These are phyloP conservation scores for Penicillium capsulatum DNA, from an alignment of 2,329 filamentous ascomycete species.

Conservation along the genomic window DNA sequence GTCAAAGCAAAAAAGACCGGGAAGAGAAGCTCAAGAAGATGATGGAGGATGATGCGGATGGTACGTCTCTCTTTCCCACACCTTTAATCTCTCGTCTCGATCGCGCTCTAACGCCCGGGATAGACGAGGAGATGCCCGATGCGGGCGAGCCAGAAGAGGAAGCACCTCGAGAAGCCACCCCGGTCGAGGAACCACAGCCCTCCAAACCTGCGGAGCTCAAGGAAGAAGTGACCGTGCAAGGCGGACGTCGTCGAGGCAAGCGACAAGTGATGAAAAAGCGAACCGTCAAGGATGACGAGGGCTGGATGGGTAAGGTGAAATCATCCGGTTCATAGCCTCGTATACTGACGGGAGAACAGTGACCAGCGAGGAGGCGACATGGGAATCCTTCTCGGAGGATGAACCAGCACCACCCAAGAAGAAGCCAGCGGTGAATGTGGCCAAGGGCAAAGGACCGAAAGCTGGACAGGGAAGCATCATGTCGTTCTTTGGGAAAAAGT, in stretches of 20 bases:
- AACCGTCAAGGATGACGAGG: conserved; percentile 80
- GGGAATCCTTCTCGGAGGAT: conserved; percentile 93
- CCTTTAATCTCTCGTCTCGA: conserved; percentile 28
- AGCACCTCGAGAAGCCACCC: conserved; percentile 35
- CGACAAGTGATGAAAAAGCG: conserved; percentile 83
- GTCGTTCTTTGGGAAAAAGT: conserved; percentile 87
- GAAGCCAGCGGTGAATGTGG: conserved; percentile 40
- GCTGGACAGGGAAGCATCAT: conserved; percentile 72
- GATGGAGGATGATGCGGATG: conserved; percentile 61
- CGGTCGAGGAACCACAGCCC: conserved; percentile 32
- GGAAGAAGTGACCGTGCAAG: conserved; percentile 51
- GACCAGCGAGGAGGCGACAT: conserved; percentile 75
- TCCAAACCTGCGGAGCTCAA: conserved; percentile 48
- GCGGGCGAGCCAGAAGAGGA: conserved; percentile 37
- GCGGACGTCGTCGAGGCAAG: conserved; percentile 68
- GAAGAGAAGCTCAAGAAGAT: conserved; percentile 65
- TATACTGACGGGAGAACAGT: conserved; percentile 52
- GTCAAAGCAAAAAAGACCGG: conserved; percentile 56
- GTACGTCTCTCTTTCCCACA: conserved; percentile 36
- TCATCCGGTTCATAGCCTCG: not conserved
- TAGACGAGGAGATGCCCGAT: conserved; percentile 58
- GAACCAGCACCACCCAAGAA: conserved; percentile 56
- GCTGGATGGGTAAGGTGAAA: conserved; percentile 69
- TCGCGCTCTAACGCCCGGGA: not conserved
- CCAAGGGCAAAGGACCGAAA: conserved; percentile 58